phyloP scores from a whole-genome alignment of 495 filamentous ascomycete genomes.

The Neurospora sp. region DNA sequence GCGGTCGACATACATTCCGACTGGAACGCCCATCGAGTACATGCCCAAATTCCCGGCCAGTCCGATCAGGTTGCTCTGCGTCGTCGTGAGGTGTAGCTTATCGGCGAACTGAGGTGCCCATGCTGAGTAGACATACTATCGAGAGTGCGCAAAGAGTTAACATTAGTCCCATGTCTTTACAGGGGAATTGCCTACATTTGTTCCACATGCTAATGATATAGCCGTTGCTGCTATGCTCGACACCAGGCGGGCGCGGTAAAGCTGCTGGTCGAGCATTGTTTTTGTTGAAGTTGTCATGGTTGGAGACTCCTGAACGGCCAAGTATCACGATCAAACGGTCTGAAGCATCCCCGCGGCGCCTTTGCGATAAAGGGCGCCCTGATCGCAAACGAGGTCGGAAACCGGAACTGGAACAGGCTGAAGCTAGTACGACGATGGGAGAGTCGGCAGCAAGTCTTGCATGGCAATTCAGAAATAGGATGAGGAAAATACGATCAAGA shows the following conservation, averaged over 20 bases:
- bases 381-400: background rate
- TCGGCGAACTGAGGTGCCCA: conserved; percentile 95
- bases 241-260: conserved; percentile 51
- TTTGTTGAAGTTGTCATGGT: background rate
- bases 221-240: conserved; percentile 78
- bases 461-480: background rate
- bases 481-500: background rate
- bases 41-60: conserved; percentile 90
- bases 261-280: conserved; percentile 25
- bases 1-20: conserved; percentile 77
- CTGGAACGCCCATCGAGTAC: conserved; percentile 84
- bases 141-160: conserved; percentile 6
- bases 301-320: background rate
- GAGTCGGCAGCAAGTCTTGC: background rate
- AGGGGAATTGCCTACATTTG: conserved; percentile 52
- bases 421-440: background rate
- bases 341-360: background rate
- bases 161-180: background rate
- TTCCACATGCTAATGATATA: conserved; percentile 84
- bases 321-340: background rate
- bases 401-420: background rate
- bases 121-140: conserved; percentile 93
- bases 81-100: conserved; percentile 74
- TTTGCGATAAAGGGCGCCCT: background rate
- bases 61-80: conserved; percentile 84